Evolutionary conservation across 2,329 filamentous ascomycete genomes (phyloP).

Genomic region (Fusarium sp.): DNA sequence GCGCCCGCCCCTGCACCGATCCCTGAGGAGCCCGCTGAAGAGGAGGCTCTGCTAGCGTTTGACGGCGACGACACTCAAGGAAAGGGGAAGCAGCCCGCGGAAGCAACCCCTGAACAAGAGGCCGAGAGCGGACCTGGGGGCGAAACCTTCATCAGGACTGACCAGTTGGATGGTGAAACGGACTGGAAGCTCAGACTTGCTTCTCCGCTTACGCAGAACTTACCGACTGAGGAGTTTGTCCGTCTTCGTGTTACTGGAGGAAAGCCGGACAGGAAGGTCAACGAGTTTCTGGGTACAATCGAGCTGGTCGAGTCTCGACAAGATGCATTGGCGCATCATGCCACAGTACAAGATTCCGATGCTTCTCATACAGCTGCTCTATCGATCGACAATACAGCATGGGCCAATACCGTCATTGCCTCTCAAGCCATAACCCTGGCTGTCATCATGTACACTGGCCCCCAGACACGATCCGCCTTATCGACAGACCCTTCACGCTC

Average conservation of each 20-base stretch:
- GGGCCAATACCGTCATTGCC: conserved; percentile 97
- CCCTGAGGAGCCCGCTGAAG: conserved; percentile 53
- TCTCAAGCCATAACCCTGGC: conserved; percentile 91
- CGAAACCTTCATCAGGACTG: conserved; percentile 96
- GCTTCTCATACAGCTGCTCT: conserved; percentile 75
- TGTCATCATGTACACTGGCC: conserved; percentile 93
- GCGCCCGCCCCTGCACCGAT: conserved; percentile 51
- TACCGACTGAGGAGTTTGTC: conserved; percentile 79
- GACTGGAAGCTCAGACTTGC: conserved; percentile 97
- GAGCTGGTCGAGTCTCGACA: conserved; percentile 74
- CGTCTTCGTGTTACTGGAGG: conserved; percentile 81
- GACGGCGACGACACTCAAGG: conserved; percentile 53
- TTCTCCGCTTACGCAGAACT: conserved; percentile 84
- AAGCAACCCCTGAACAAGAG: conserved; percentile 45
- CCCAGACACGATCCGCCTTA: conserved; percentile 91
- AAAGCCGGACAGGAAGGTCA: conserved; percentile 92
- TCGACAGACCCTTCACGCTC: conserved; percentile 93
- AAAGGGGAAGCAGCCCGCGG: conserved; percentile 55
- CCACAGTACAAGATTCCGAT: conserved; percentile 53
- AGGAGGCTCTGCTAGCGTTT: conserved; percentile 60
- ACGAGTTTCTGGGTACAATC: conserved; percentile 93
- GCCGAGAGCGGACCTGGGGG: conserved; percentile 67
- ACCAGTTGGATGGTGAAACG: conserved; percentile 97
- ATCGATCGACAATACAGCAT: conserved; percentile 96
- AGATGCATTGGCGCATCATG: conserved; percentile 61